A percentile compares a stretch with the other conserved stretches of the same genome.
These are phyloP conservation scores for Cladobotryum mycophilum DNA, from an alignment of 2,329 filamentous ascomycete genomes.

Conservation along the genomic window DNA sequence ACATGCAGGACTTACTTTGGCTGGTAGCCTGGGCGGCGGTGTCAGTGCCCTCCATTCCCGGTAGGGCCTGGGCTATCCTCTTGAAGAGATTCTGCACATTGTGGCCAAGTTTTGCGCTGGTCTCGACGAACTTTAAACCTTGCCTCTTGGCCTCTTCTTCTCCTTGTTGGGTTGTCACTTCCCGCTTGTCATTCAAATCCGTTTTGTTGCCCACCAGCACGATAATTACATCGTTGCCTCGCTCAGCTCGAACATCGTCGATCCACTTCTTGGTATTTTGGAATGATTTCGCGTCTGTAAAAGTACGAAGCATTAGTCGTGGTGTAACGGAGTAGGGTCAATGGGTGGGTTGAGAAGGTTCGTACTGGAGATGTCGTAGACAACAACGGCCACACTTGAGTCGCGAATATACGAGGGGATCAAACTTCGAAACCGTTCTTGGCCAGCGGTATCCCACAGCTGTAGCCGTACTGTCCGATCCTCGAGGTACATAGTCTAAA, in stretches of 20 bases:
- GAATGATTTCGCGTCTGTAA: conserved; percentile 81
- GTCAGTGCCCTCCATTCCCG: conserved; percentile 92
- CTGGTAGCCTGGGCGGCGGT: conserved; percentile 63
- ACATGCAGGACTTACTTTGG: conserved; percentile 60
- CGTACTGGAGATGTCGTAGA: conserved; percentile 92
- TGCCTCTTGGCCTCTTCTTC: conserved; percentile 98
- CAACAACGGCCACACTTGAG: conserved; percentile 94
- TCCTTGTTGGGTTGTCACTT: conserved; percentile 92
- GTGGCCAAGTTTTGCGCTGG: conserved; percentile 93
- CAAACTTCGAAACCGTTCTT: conserved; percentile 92
- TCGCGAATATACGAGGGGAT: conserved; percentile 99
- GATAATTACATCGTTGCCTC: conserved; percentile 98
- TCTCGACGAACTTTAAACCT: conserved; percentile 98
- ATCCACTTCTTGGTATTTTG: conserved; percentile 99
- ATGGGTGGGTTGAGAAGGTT: conserved; percentile 5
- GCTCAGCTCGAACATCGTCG: conserved; percentile 91
- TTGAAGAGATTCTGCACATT: conserved; percentile 98
- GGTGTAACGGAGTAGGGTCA: conserved; percentile 7
- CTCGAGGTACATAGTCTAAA: conserved; percentile 94
- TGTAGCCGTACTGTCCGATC: conserved; percentile 96
- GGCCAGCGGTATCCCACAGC: conserved; percentile 96
- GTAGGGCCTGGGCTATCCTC: conserved; percentile 94
- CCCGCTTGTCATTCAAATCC: conserved; percentile 94
- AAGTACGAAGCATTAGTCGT: conserved; percentile 15
- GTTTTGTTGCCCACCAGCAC: conserved; percentile 99